These are phyloP conservation scores for Pleurotus salmoneostramineus DNA, from an alignment of 768 basidiomycete species.

Conservation along the genomic window DNA sequence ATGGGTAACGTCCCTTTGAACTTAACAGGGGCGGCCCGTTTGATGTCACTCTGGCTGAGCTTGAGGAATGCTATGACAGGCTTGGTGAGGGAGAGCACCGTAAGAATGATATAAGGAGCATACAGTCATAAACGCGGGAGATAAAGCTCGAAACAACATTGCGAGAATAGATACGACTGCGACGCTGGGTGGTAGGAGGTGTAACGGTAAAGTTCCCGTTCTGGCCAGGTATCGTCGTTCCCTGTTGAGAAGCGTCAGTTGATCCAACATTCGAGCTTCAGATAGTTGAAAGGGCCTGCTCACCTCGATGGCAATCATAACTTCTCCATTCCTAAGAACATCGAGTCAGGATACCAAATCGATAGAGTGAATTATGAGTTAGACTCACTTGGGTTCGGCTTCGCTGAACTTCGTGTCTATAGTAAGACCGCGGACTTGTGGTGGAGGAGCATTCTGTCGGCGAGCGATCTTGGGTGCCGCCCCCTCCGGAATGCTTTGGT, in stretches of 20 bases:
- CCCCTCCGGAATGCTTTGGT: conserved; percentile 36
- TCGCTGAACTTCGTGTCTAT: conserved; percentile 36
- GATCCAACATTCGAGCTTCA: not conserved
- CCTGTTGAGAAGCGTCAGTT: not conserved
- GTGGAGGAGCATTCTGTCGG: conserved; percentile 25
- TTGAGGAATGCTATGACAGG: not conserved
- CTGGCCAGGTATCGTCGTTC: not conserved
- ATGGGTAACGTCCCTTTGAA: not conserved
- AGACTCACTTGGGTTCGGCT: conserved; percentile 19
- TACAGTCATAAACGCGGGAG: not conserved
- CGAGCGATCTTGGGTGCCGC: conserved; percentile 22
- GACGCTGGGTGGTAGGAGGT: not conserved
- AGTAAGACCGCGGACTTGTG: conserved; percentile 33
- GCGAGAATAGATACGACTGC: not conserved
- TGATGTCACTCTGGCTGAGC: not conserved
- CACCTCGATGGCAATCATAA: not conserved
- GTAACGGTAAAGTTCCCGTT: not conserved
- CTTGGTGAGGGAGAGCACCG: not conserved
- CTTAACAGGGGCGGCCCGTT: not conserved
- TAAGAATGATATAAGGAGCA: not conserved
- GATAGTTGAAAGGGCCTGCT: not conserved
- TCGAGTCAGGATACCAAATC: not conserved
- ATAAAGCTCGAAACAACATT: not conserved
- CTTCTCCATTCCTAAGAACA: not conserved
- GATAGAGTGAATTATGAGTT: no score